phyloP scores from a whole-genome alignment of 2,329 filamentous ascomycete species.

The Trichoderma koningii region DNA sequence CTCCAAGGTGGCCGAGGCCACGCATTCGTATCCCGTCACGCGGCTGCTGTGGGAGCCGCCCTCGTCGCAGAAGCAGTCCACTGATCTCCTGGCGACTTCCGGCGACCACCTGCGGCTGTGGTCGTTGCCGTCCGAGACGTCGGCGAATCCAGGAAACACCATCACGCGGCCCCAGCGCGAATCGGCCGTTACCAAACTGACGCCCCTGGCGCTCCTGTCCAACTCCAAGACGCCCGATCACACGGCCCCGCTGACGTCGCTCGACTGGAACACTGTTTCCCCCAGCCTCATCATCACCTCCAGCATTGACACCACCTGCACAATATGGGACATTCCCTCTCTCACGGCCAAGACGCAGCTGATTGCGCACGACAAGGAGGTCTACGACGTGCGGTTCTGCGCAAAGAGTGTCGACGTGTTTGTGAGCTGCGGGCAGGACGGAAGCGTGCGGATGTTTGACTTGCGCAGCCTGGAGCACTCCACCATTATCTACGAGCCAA shows the following conservation, averaged over 20 bases:
- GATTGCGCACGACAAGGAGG: constrained; percentile 98
- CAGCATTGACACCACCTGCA: constrained; percentile 98
- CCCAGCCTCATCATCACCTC: constrained; percentile 98
- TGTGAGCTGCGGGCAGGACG: constrained; percentile 95
- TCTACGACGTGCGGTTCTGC: constrained; percentile 97
- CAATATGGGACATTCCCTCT: constrained; percentile 98
- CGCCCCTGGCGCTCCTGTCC: constrained; percentile 86
- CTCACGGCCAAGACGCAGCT: constrained; percentile 97
- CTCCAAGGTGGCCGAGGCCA: constrained; percentile 90
- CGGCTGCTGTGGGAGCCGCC: constrained; percentile 94
- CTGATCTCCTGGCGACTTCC: constrained; percentile 90
- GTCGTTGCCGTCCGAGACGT: constrained; percentile 78
- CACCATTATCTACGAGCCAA: constrained; percentile 98
- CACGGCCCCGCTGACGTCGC: constrained; percentile 90
- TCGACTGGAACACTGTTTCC: constrained; percentile 98
- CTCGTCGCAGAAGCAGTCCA: constrained; percentile 91
- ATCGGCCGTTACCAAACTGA: constrained; percentile 73
- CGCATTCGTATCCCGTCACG: constrained; percentile 96
- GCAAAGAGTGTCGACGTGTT: constrained; percentile 98
- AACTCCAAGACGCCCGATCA: constrained; percentile 99
- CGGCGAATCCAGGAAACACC: constrained; percentile 62
- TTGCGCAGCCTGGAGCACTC: constrained; percentile 94
- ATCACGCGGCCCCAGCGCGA: constrained; percentile 62
- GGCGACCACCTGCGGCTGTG: constrained; percentile 92
- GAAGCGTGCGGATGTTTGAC: constrained; percentile 98